Conservation (phyloP, 2,329 filamentous ascomycete species). For the Hypocrella siamensis region DNA sequence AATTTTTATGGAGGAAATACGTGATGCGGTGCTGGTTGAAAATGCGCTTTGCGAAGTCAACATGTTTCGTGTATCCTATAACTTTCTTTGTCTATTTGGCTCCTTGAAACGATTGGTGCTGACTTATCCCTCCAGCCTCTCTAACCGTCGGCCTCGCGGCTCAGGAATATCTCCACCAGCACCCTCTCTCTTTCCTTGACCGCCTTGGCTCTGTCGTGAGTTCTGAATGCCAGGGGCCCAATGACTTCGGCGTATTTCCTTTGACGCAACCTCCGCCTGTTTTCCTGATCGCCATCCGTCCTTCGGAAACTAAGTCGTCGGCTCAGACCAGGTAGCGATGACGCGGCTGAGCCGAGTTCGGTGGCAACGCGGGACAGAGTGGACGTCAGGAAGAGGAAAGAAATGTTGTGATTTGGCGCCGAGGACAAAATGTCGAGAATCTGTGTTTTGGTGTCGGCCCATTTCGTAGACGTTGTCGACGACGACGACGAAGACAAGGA, state of each 20-base stretch:
- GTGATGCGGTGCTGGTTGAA: too few species aligned
- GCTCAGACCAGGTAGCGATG: conserved; percentile 15
- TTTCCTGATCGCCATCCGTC: conserved; percentile 13
- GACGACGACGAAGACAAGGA: conserved; percentile 10
- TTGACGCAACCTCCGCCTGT: conserved; percentile 41
- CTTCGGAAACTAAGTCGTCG: conserved; percentile 31
- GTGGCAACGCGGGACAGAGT: conserved; percentile 45
- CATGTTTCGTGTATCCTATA: not conserved
- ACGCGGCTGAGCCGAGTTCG: conserved; percentile 27
- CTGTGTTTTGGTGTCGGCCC: conserved; percentile 27
- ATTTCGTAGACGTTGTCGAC: too few species aligned
- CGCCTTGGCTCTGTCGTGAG: conserved; percentile 37
- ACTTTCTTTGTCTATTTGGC: not conserved
- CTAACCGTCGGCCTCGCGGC: conserved; percentile 17
- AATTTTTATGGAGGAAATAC: too few species aligned
- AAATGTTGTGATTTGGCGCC: conserved; percentile 68
- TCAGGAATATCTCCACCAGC: conserved; percentile 53
- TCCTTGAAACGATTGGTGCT: not conserved
- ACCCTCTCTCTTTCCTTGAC: conserved; percentile 48
- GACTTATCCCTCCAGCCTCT: conserved; percentile 3
- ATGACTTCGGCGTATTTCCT: conserved; percentile 50
- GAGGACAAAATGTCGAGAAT: conserved; percentile 61
- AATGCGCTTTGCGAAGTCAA: too few species aligned
- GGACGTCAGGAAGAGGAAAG: conserved; percentile 73
- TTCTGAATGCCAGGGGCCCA: conserved; percentile 44